Base-by-base conservation (phyloP, 306 rosid genomes). In the Urtica urens region DNA sequence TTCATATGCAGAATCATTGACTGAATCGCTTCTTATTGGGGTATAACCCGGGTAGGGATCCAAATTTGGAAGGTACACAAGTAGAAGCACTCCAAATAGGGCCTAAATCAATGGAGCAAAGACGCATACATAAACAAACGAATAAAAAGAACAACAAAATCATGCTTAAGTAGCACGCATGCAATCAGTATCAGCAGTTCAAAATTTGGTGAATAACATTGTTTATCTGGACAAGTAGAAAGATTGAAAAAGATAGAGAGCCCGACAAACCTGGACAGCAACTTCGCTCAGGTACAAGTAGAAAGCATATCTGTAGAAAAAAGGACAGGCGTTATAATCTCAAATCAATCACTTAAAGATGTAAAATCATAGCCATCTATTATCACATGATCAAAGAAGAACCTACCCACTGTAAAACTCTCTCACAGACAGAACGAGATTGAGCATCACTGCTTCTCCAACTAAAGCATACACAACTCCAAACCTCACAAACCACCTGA, bases 401-500 rank as follows among this genome's bases (percentile, higher is more conserved):
- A 48, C 75, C 56, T 62, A 90, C 99, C 99, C 78, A 70, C 52
- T 53, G 25, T 77, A 81, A n/a, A 79, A 70, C 27, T 81, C 70
- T 77, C 62, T 74, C 53, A 66, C 63, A 3, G 94, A 67, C 57
- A 90, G 64, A 56, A 90, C 53, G 55, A 81, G 78, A 75, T 73
- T 85, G 68, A 85, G 49, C 99, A 85, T 49, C 43, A 73, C 95
- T 25, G 81, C 75, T 68, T 77, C 92, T 44, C 87, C 99, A 23
- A 90, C 81, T 47, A 77, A 39, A 52, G 77, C 35, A 69, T 81
- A 90, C 34, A 85, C 45, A 52, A 90, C 72, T 35, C 85, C 92
- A 64, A 85, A 90, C 67, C 99, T 59, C 49, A 85, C 67, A 67
- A 77, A 72, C 99, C 99, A 90, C 53, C 99, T 87, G 47, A 75